Conservation (phyloP, 345 rosid species). For the Aquilaria sinensis region DNA sequence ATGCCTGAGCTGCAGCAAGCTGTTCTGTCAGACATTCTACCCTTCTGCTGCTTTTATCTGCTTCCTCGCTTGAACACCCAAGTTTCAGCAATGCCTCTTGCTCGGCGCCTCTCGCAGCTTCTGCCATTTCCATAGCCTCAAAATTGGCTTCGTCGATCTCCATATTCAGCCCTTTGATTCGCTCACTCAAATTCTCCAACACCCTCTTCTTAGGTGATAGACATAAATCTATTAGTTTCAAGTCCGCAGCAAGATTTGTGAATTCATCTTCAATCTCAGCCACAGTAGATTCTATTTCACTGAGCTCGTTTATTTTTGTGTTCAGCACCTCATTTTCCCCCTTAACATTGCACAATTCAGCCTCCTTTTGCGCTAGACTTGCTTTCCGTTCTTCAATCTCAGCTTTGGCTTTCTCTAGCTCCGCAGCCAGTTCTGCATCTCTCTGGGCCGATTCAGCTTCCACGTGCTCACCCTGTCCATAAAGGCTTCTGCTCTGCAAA, state of each 20-base stretch:
- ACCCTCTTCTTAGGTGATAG: constrained; percentile 48
- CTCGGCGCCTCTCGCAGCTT: constrained; percentile 49
- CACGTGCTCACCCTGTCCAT: constrained; percentile 56
- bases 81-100: constrained; percentile 59
- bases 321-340: constrained; percentile 49
- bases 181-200: constrained; percentile 34
- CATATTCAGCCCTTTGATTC: constrained; percentile 46
- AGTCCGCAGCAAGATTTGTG: constrained; percentile 45
- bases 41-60: constrained; percentile 60
- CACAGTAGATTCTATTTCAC: constrained; percentile 30
- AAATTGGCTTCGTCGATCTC: constrained; percentile 40
- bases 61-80: constrained; percentile 56
- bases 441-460: constrained; percentile 50
- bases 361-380: constrained; percentile 50
- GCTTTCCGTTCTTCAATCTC: constrained; percentile 49
- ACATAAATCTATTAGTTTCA: constrained; percentile 45
- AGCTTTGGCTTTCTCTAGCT: constrained; percentile 34
- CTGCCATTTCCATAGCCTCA: constrained; percentile 32
- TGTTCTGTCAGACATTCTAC: constrained; percentile 55
- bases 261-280: constrained; percentile 9
- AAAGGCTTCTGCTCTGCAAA: constrained; percentile 75
- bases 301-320: constrained; percentile 29
- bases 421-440: constrained; percentile 50
- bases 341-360: constrained; percentile 36
- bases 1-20: constrained; percentile 66